A percentile compares a stretch with the other conserved stretches of the same genome.
Evolutionary conservation across 2,329 filamentous ascomycete species (phyloP).

Genomic region (Penicillium sp.): DNA sequence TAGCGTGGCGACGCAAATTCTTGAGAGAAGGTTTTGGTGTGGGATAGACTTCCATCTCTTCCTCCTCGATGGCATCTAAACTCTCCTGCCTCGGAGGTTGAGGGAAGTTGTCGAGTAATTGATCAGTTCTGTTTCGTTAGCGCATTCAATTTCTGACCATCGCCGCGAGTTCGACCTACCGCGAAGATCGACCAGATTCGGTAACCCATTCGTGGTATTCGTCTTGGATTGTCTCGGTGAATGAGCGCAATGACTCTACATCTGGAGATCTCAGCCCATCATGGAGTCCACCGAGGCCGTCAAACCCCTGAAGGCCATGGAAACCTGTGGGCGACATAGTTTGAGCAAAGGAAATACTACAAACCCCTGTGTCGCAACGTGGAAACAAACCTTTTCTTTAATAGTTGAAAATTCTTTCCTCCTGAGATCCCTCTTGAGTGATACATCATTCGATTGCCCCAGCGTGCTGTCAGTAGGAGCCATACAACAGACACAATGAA

Average conservation of each 20-base stretch:
- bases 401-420: constrained; percentile 5
- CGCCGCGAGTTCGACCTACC: not conserved
- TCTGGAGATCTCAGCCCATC: constrained; percentile 16
- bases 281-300: not conserved
- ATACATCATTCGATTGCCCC: constrained; percentile 23
- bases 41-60: constrained; percentile 13
- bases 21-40: constrained; percentile 28
- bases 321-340: constrained; percentile 18
- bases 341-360: not conserved
- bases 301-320: not conserved
- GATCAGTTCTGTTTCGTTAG: constrained; percentile 12
- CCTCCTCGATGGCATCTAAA: constrained; percentile 19
- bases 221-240: constrained; percentile 17
- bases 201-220: constrained; percentile 26
- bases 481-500: constrained; percentile 4
- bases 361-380: not conserved
- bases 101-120: constrained; percentile 27
- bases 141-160: not conserved
- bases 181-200: constrained; percentile 18
- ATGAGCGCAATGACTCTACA: constrained; percentile 21
- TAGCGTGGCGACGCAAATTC: constrained; percentile 28
- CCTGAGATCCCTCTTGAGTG: constrained; percentile 4
- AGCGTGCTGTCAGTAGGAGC: not conserved
- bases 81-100: constrained; percentile 21
- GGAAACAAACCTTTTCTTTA: constrained; percentile 9